Base-by-base conservation (phyloP, 2,329 filamentous ascomycete species). In the Curvularia verruculosa region DNA sequence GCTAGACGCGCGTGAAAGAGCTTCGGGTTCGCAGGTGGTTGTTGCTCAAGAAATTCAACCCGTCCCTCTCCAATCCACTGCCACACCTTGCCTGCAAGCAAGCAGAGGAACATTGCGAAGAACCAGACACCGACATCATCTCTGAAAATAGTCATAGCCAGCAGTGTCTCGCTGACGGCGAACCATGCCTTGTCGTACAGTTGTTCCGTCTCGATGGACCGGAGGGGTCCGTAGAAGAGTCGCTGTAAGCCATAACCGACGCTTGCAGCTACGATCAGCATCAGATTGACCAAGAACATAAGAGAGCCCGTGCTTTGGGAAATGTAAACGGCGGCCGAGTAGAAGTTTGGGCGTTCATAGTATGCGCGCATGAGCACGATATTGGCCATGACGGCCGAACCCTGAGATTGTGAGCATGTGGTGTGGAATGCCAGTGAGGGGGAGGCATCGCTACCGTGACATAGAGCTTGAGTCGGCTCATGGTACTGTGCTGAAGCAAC, bases 121-220 rank as follows among this genome's bases (percentile, higher is more conserved):
- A 98, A 96, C 88, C 92, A 96, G 40, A 90, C 90, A 43, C 95
- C 94, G 18, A 99, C 87, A 75, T 98, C 93, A 62, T 97, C 95
- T 43, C 95, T 85, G 77, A 99, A 98, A 64, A 96, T 96, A 28
- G 95, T 97, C 94, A 99, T 98, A 28, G 95, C 95, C 63, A 99
- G 83, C 72, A 93, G 91, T 63, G 95, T 99, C 80, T 99, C 95
- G 45, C 94, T 96, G 39, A 98, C 91, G 37, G 95, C 94, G 73
- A 97, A 97, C 96, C 96, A 99, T 48, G 91, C 93, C 77, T 94
- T 94, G 77, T 99, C 95, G 74, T 96, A 97, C 13, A 99, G 85
- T 75, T 98, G 94, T 77, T 99, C 96, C 69, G 95, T 90, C 81
- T 99, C 95, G 80, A 96, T 91, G 24, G 92, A 89, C 65, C 96